Conservation (phyloP, 2,329 filamentous ascomycete genomes). For the Talaromyces funiculosus region DNA sequence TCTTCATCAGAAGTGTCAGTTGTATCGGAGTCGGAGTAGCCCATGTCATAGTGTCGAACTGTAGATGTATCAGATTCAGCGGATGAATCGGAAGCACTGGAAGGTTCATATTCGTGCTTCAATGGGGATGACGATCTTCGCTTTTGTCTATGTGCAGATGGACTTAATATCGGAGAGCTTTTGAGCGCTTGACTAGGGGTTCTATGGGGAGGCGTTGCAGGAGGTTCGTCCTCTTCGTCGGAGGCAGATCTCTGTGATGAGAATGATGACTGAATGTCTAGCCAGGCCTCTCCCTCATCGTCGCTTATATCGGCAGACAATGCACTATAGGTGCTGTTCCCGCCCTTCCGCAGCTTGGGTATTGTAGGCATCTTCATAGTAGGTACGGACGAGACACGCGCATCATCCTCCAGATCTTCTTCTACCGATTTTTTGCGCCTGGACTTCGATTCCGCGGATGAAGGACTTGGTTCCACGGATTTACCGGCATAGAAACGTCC, state of each 20-base stretch:
- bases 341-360: conserved; percentile 37
- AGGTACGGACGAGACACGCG: conserved; percentile 44
- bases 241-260: conserved; percentile 1
- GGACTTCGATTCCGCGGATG: conserved; percentile 11
- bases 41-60: conserved; percentile 47
- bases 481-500: conserved; percentile 9
- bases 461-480: conserved; percentile 1
- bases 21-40: conserved; percentile 42
- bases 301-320: conserved; percentile 7
- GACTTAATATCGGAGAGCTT: conserved; percentile 43
- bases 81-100: conserved; percentile 60
- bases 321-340: conserved; percentile 23
- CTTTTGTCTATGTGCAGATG: conserved; percentile 46
- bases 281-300: conserved; percentile 27
- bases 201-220: conserved; percentile 46
- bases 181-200: conserved; percentile 46
- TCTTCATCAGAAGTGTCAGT: conserved; percentile 54
- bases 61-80: conserved; percentile 53
- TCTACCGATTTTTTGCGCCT: conserved; percentile 24
- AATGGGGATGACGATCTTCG: conserved; percentile 84
- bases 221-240: conserved; percentile 32
- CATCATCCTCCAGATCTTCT: conserved; percentile 25
- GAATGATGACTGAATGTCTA: conserved; percentile 20
- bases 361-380: conserved; percentile 42
- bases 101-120: conserved; percentile 95